These are phyloP conservation scores for Echites panduratus DNA, from an alignment of 257 asterid species.

Conservation along the genomic window DNA sequence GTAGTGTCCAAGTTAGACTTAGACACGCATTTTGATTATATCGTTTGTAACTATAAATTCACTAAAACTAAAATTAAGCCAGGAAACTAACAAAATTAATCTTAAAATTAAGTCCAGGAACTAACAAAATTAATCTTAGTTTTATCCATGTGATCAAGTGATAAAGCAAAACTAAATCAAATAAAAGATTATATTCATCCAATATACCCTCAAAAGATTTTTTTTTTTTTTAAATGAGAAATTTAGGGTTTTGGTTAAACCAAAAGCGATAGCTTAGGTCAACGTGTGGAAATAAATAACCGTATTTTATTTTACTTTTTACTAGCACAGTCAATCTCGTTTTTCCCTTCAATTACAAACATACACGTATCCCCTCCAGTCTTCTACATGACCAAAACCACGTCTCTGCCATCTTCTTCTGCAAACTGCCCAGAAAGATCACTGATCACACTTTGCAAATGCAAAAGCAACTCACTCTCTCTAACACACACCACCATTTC, in stretches of 20 bases:
- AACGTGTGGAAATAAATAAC: neutral
- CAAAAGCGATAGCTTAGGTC: neutral
- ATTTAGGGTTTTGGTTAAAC: neutral
- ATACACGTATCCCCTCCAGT: neutral
- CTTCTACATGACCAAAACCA: too few relatives aligned
- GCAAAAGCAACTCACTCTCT: neutral
- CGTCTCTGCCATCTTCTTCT: neutral
- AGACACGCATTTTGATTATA: too few relatives aligned
- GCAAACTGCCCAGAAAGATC: neutral
- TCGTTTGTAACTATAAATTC: too few relatives aligned
- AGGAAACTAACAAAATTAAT: too few relatives aligned
- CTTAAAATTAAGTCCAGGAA: too few relatives aligned
- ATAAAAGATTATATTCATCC: neutral
- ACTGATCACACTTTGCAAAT: neutral
- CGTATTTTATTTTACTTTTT: neutral
- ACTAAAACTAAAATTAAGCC: too few relatives aligned
- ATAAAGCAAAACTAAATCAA: too few relatives aligned
- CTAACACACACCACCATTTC: too few relatives aligned
- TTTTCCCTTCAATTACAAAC: neutral
- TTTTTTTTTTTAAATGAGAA: too few relatives aligned
- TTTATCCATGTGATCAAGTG: too few relatives aligned
- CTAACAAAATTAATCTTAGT: too few relatives aligned
- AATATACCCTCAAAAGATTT: neutral
- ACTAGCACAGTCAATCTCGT: neutral
- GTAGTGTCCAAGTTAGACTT: too few relatives aligned